Percentiles rank a stretch among this genome's conserved stretches.
Conservation (phyloP, 2,329 filamentous ascomycete genomes). For the Neonectria sp. region DNA sequence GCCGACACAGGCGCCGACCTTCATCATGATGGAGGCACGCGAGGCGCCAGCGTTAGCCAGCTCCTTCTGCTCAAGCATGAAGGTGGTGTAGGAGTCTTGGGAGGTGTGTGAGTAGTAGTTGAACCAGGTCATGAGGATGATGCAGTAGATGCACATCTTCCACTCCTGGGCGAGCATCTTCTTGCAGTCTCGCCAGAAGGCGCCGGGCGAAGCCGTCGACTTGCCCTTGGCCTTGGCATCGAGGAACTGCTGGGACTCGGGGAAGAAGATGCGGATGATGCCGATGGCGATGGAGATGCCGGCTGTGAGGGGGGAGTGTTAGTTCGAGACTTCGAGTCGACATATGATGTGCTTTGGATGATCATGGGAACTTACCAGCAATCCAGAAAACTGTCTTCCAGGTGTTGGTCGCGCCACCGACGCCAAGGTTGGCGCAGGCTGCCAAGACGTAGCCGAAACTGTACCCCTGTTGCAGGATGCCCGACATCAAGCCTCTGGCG, state of each 20-base stretch:
- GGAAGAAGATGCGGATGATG: constrained; percentile 76
- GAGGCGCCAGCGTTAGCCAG: constrained; percentile 75
- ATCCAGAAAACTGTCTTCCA: constrained; percentile 87
- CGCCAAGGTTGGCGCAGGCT: constrained; percentile 81
- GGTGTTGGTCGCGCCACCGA: constrained; percentile 73
- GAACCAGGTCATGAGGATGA: constrained; percentile 85
- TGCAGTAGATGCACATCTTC: constrained; percentile 83
- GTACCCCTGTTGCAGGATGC: constrained; percentile 87
- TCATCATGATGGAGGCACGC: constrained; percentile 86
- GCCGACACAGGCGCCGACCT: constrained; percentile 82
- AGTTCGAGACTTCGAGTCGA: neutral
- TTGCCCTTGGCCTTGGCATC: constrained; percentile 76
- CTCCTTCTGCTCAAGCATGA: constrained; percentile 82
- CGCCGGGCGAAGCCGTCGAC: constrained; percentile 59
- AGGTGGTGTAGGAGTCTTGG: constrained; percentile 87
- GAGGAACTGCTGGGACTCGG: constrained; percentile 82
- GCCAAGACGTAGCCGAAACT: constrained; percentile 86
- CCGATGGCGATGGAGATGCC: constrained; percentile 79
- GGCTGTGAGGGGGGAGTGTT: constrained; percentile 53
- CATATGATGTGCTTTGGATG: neutral
- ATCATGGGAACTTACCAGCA: constrained; percentile 57
- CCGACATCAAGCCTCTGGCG: constrained; percentile 84
- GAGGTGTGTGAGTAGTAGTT: constrained; percentile 84
- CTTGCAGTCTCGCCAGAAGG: constrained; percentile 80
- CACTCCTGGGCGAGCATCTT: constrained; percentile 79